Evolutionary conservation across 805 yeast species (phyloP), one percentile per base, ranked within the genome.

Genomic region (Candida boidinii): DNA sequence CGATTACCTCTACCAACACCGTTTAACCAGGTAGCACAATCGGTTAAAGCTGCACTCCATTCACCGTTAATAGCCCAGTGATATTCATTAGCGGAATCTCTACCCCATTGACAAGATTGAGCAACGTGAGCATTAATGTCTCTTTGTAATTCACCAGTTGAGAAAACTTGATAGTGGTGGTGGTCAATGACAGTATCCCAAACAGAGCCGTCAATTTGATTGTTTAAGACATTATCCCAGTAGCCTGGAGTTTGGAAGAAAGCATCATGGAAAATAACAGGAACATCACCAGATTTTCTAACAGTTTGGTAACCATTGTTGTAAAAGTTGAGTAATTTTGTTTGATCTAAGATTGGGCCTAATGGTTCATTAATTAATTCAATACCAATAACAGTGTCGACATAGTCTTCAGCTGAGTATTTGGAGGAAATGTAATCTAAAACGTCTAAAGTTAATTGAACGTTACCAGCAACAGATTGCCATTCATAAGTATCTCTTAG

Each of bases 341-440:
- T 63, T 66, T 79, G 57, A 53, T 79, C 74, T 36, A 84, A 58
- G 3, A 64, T 53, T 2, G 88, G 68, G 11, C 94, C 94, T 47
- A 85, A 66, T 21, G 97, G 97, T 67, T 88, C 97, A 53, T 88
- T 88, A 29, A 90, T 60, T 37, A 86, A 65, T 64, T 90, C 88
- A 36, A 88, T 75, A 36, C 95, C 96, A 43, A 78, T 66, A 28
- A 88, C 79, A 17, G 80, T 82, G 48, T 84, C 94, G 28, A 65
- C 53, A 54, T 72, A 84, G 23, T 70, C 64, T 23, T 61, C 57
- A 11, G 56, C 61, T 16, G 84, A 87, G 55, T 87, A 88, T 51
- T 76, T 76, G 23, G 67, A 54, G 28, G 76, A 62, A 29, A 88
- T 66, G 17, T 60, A 48, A 15, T 63, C 50, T 35, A 88, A 56